phyloP scores from a whole-genome alignment of 495 filamentous ascomycete species.

The Lasiosphaeria ovina region DNA sequence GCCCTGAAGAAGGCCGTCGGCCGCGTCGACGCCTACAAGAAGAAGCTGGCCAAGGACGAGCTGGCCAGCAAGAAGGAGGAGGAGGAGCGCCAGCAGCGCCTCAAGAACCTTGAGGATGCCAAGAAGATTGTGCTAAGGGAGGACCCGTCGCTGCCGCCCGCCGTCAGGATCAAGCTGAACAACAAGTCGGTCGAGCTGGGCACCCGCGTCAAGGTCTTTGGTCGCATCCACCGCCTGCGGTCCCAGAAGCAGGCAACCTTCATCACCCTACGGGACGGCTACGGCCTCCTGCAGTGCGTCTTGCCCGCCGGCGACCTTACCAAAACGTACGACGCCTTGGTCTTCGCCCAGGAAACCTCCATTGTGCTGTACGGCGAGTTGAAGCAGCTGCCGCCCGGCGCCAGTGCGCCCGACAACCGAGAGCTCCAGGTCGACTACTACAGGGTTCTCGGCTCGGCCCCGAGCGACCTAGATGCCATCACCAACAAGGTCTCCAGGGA shows the following conservation, averaged over 20 bases:
- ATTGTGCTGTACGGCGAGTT: conserved; percentile 88
- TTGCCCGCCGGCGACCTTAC: conserved; percentile 73
- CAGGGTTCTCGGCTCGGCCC: conserved; percentile 66
- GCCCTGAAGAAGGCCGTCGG: conserved; percentile 79
- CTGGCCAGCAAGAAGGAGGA: conserved; percentile 66
- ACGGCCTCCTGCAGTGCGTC: conserved; percentile 86
- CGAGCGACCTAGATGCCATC: conserved; percentile 85
- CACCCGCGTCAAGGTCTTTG: conserved; percentile 77
- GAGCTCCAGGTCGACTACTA: conserved; percentile 94
- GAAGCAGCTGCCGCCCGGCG: conserved; percentile 73
- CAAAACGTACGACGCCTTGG: conserved; percentile 89
- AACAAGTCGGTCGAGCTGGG: conserved; percentile 70
- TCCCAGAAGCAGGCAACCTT: conserved; percentile 87
- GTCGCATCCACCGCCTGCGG: conserved; percentile 81
- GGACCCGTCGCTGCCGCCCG: conserved; percentile 74
- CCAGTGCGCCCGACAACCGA: conserved; percentile 79
- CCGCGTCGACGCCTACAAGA: conserved; percentile 69
- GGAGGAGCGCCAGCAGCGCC: conserved; percentile 66
- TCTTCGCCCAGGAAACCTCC: conserved; percentile 84
- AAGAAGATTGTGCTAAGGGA: conserved; percentile 83
- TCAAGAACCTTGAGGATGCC: conserved; percentile 71
- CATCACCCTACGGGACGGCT: conserved; percentile 82
- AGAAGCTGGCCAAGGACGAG: conserved; percentile 71
- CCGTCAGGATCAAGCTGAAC: conserved; percentile 71
- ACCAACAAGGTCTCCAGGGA: conserved; percentile 84